Evolutionary conservation across 2,329 filamentous ascomycete species (phyloP).

Genomic region (Cytospora chrysosperma): DNA sequence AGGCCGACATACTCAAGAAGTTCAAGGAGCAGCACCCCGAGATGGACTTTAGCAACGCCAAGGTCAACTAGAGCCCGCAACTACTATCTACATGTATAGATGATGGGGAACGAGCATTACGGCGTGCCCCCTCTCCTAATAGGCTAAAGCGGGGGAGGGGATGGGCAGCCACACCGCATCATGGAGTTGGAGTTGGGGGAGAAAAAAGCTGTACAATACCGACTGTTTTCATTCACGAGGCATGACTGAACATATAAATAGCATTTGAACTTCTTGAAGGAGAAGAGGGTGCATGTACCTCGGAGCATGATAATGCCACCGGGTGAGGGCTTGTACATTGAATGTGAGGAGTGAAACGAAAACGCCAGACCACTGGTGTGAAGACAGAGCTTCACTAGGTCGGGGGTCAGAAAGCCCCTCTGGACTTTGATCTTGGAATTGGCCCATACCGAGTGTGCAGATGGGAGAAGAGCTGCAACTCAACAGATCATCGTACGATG

Average conservation of each 20-base stretch:
- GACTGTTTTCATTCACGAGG: constrained; percentile 8
- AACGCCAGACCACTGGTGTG: constrained; percentile 48
- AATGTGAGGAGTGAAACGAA: constrained; percentile 66
- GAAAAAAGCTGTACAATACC: constrained; percentile 22
- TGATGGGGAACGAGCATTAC: not conserved
- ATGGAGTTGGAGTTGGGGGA: constrained; percentile 3
- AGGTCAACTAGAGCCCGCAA: constrained; percentile 50
- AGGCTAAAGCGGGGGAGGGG: not conserved
- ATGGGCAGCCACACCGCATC: too few species aligned
- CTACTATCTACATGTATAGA: not conserved
- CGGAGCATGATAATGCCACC: not conserved
- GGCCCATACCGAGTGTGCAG: constrained; percentile 54
- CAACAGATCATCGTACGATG: constrained; percentile 47
- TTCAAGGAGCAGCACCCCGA: constrained; percentile 80
- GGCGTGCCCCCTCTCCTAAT: not conserved
- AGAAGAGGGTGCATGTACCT: not conserved
- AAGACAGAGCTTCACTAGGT: constrained; percentile 31
- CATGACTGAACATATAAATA: constrained; percentile 9
- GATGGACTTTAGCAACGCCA: constrained; percentile 71
- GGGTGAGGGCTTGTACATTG: not conserved
- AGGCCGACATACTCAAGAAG: constrained; percentile 87
- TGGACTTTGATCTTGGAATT: constrained; percentile 53
- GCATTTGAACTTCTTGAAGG: too few species aligned
- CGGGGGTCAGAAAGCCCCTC: constrained; percentile 63
- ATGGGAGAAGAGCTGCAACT: constrained; percentile 45